Percentiles rank a stretch among this genome's conserved stretches.
Evolutionary conservation across 306 rosid genomes (phyloP).

Genomic region (Macrotyloma uniflorum): DNA sequence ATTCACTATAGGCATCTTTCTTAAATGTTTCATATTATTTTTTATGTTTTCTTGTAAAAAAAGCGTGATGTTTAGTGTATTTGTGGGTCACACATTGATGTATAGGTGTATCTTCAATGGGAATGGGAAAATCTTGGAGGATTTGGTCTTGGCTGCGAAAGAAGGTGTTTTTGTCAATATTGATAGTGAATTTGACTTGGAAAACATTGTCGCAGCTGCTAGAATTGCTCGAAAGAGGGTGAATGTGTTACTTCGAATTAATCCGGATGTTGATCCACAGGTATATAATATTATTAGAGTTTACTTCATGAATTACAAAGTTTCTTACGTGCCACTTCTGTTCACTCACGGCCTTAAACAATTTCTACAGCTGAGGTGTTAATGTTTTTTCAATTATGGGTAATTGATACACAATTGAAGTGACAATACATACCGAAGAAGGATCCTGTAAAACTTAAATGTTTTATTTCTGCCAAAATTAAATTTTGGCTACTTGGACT

Average conservation of each 20-base stretch:
- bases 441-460: background rate
- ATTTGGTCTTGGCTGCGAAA: constrained; percentile 83
- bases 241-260: constrained; percentile 81
- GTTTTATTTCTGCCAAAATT: constrained; percentile 20
- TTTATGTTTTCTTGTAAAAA: background rate
- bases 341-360: background rate
- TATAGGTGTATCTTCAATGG: constrained; percentile 87
- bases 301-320: background rate
- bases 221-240: constrained; percentile 73
- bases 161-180: constrained; percentile 83
- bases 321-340: background rate
- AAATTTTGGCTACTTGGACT: constrained; percentile 7
- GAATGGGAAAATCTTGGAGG: constrained; percentile 86
- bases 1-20: background rate
- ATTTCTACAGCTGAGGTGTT: no score
- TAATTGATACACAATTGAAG: background rate
- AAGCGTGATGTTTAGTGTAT: background rate
- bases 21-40: background rate
- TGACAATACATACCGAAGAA: background rate
- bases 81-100: constrained; percentile 10
- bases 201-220: constrained; percentile 80
- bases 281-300: constrained; percentile 41
- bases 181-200: constrained; percentile 93
- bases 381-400: background rate
- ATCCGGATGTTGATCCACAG: constrained; percentile 96